Evolutionary conservation across 2,329 filamentous ascomycete genomes (phyloP).

Genomic region (Elsinoe ampelina): DNA sequence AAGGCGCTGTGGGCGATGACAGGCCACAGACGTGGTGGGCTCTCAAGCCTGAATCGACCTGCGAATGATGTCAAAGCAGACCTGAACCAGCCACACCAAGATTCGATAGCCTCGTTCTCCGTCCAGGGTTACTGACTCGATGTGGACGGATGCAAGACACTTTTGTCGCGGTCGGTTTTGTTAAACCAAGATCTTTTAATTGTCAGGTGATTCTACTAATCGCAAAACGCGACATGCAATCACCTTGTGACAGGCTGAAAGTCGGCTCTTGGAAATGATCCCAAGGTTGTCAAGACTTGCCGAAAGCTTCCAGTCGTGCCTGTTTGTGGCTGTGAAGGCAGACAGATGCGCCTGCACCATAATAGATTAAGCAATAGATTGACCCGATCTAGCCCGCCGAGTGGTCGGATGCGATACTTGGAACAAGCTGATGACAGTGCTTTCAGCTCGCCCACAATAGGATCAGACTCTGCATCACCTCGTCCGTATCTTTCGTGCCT

Average conservation of each 20-base stretch:
- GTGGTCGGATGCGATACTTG: background rate
- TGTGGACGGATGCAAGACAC: background rate
- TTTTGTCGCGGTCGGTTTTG: background rate
- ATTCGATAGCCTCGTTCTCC: background rate
- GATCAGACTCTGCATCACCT: background rate
- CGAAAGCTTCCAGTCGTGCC: slow-evolving; percentile 9
- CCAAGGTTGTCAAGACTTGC: background rate
- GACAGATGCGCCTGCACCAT: background rate
- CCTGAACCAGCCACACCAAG: slow-evolving; percentile 3
- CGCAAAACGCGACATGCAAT: too few species aligned
- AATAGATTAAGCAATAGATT: slow-evolving; percentile 8
- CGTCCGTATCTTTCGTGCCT: background rate
- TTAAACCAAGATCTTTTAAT: background rate
- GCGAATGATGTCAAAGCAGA: slow-evolving; percentile 2
- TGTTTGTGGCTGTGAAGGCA: background rate
- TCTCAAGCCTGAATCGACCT: background rate
- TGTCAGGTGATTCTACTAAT: too few species aligned
- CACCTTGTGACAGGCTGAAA: too few species aligned
- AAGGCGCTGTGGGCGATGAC: background rate
- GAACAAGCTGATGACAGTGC: background rate
- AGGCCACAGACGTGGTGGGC: background rate
- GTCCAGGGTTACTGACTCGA: background rate
- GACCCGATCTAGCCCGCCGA: background rate
- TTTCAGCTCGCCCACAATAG: background rate
- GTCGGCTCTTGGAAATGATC: too few species aligned